Base-by-base conservation (phyloP, 139 green algal genomes). In the Coelastrella sp. region DNA sequence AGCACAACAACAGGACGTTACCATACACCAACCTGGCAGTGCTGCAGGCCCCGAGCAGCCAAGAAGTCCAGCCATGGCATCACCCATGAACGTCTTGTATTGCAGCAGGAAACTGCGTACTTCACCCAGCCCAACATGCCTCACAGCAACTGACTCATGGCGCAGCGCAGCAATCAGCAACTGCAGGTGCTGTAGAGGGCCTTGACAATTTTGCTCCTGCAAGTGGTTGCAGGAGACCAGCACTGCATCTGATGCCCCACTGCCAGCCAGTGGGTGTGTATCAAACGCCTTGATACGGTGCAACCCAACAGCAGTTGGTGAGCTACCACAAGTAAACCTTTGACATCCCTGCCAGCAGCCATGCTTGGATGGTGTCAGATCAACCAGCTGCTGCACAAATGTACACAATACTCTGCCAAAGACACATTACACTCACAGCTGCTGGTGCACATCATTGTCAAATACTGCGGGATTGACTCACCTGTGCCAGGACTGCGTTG, bases 121-220 rank as follows among this genome's bases (percentile, higher is more conserved):
- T 91, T 97, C 93, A 83, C 79, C 90, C 57, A 95, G 79, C 10
- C 91, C 90, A 6, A 89, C 86, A 61, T 84, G 85, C 65, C 89
- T 86, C 35, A 98, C 96, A 4, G 75, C 87, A 1, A 93, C 75
- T 8, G 92, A 94, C 72, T 96, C 92, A 72, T 96, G 90, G 20
- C 78, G 78, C 70, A 98, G 91, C 0, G 90, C 89, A 14, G 87
- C 78, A 12, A 95, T 81, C 27, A 97, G 91, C 74, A 95, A 90
- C 82, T 83, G 73, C 35, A 97, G 76, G 15, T 93, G 88, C 57
- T 93, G 90, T 9, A 84, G 63, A 0, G 25, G 60, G 58, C 80
- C 85, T 4, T 66, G 72, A 7, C 81, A 78, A 75, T 89, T n/a
- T 84, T 92, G 91, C 89, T 94, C 88, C 81, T 92, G 90, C n/a